Base-by-base conservation (phyloP, 2,329 filamentous ascomycete genomes). In the Ophiostoma ulmi region DNA sequence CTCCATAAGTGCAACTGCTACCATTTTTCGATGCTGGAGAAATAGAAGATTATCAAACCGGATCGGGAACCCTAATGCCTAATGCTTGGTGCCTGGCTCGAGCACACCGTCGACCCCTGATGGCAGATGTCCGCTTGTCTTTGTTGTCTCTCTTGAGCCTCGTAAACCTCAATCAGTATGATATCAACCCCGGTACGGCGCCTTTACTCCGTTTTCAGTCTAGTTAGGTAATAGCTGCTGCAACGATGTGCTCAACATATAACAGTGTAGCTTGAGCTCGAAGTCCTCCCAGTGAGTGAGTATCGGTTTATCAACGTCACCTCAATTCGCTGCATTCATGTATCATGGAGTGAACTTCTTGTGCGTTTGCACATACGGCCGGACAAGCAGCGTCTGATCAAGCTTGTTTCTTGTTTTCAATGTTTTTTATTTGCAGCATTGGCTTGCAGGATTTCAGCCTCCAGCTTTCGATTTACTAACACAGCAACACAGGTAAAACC, bases 21-120 rank as follows among this genome's bases (percentile, higher is more conserved):
- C 58, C 65, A 71, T 41, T 61, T 72, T 61, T 2, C 71, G 48
- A 44, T 73, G 71, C 68, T 72, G 70, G 52, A 70, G 70, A 13
- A 58, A 58, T 11, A n/a, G 52, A 58, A 26, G 52, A 26, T 58
- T 58, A 13, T 58, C 52, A 26, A 58, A 58, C 8, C 7, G n/a
- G 52, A 5, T 22, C 10, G n/a, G 52, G 31, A 31, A 31, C 31
- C 63, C 66, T 26, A 72, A 31, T 7, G 52, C 52, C n/a, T 58
- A 22, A 17, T 58, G 26, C 1, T 52, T 39, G 26, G 70, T 52
- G 22, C 52, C 22, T 41, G 44, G 31, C 17, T 61, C 48, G 17
- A 61, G 11, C 22, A 14, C 26, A 38, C 48, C 61, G 26, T 6
- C 38, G 22, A 2, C 52, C 70, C 22, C 64, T 41, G 1, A 69